A percentile compares a stretch with the other conserved stretches of the same genome.
Conservation (phyloP, 768 basidiomycete genomes). For the Fistulinella prunicolor region DNA sequence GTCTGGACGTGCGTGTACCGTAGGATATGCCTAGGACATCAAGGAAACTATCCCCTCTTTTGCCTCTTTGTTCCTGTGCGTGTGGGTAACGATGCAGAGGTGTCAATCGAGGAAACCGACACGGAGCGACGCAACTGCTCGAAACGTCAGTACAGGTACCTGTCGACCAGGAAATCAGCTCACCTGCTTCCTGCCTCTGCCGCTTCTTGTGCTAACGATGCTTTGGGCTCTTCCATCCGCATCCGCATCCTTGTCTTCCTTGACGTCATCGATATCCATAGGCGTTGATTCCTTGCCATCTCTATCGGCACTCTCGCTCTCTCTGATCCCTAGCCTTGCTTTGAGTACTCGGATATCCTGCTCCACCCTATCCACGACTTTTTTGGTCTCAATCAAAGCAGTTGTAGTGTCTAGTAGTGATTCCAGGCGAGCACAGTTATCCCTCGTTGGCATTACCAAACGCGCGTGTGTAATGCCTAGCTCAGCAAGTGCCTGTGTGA, state of each 20-base stretch:
- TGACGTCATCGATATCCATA: slow-evolving; percentile 53
- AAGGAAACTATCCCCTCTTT: slow-evolving; percentile 42
- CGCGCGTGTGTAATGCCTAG: slow-evolving; percentile 68
- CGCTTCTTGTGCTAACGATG: slow-evolving; percentile 56
- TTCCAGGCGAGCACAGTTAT: slow-evolving; percentile 74
- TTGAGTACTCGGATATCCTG: slow-evolving; percentile 77
- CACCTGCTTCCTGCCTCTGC: slow-evolving; percentile 58
- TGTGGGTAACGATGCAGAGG: slow-evolving; percentile 49
- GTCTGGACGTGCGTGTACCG: slow-evolving; percentile 8
- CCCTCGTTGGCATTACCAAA: slow-evolving; percentile 92
- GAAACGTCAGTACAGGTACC: slow-evolving; percentile 1
- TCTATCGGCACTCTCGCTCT: slow-evolving; percentile 41
- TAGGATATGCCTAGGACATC: slow-evolving; percentile 2
- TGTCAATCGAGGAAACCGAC: slow-evolving; percentile 76
- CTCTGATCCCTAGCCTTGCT: slow-evolving; percentile 54
- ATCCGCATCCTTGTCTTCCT: slow-evolving; percentile 26
- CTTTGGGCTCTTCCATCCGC: slow-evolving; percentile 64
- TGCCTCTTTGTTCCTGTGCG: slow-evolving; percentile 56
- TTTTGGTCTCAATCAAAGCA: slow-evolving; percentile 84
- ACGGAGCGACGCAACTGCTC: slow-evolving; percentile 59
- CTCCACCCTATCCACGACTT: slow-evolving; percentile 79
- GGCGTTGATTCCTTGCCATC: slow-evolving; percentile 39
- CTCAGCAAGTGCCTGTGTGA: slow-evolving; percentile 74
- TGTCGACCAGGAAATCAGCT: neutral
- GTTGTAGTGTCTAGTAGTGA: slow-evolving; percentile 67